Percentiles rank a stretch among this genome's conserved stretches.
Evolutionary conservation across 1,139 yeast species (phyloP).

Genomic region (Candida tropicalis): DNA sequence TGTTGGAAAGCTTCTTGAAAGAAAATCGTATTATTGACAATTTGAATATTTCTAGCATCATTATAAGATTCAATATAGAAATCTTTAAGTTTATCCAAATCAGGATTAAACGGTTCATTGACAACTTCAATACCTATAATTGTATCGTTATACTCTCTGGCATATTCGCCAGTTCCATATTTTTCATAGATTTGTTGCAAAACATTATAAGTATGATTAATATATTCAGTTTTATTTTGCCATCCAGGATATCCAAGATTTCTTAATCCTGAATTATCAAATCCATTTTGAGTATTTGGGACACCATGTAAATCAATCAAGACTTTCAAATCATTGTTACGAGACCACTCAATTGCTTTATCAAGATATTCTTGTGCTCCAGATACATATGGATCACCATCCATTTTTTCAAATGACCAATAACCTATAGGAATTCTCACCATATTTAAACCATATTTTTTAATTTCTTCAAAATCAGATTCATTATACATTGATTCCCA

Average conservation of each 20-base stretch:
- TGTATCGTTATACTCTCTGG: slow-evolving; percentile 44
- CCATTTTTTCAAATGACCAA: slow-evolving; percentile 59
- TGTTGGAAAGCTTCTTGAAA: slow-evolving; percentile 62
- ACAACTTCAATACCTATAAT: slow-evolving; percentile 64
- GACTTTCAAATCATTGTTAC: slow-evolving; percentile 49
- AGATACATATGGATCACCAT: slow-evolving; percentile 58
- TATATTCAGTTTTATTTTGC: slow-evolving; percentile 46
- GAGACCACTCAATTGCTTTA: slow-evolving; percentile 58
- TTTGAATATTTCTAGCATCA: slow-evolving; percentile 36
- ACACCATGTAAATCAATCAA: slow-evolving; percentile 70
- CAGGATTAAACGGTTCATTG: slow-evolving; percentile 62
- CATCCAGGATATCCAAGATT: slow-evolving; percentile 50
- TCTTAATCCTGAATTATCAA: slow-evolving; percentile 65
- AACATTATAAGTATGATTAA: slow-evolving; percentile 45
- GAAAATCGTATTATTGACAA: slow-evolving; percentile 47
- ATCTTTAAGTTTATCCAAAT: slow-evolving; percentile 37
- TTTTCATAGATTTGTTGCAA: slow-evolving; percentile 45
- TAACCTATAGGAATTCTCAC: slow-evolving; percentile 70
- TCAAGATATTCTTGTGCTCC: slow-evolving; percentile 59
- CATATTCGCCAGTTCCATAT: slow-evolving; percentile 40
- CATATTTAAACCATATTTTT: slow-evolving; percentile 55
- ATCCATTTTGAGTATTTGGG: slow-evolving; percentile 74
- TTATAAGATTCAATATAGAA: slow-evolving; percentile 46
- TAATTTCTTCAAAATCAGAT: slow-evolving; percentile 51
- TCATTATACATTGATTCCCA: slow-evolving; percentile 60